Percentiles rank a stretch among this genome's conserved stretches.
These are phyloP conservation scores for Fraxinus dipetala DNA, from an alignment of 305 asterid species.

Conservation along the genomic window DNA sequence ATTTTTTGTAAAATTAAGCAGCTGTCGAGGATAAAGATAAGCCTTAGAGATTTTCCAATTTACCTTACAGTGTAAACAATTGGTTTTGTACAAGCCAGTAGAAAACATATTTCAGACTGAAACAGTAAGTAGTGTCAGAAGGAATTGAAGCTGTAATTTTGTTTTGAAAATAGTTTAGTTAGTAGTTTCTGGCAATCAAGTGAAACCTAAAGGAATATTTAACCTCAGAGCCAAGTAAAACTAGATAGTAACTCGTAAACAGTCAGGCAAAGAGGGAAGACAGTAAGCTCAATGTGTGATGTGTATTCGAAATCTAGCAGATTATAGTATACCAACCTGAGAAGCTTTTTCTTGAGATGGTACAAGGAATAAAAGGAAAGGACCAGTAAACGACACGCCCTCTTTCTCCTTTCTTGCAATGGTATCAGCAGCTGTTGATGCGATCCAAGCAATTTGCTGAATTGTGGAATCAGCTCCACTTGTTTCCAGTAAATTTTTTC, in stretches of 20 bases:
- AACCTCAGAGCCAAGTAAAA: background rate
- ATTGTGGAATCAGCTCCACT: constrained; percentile 41
- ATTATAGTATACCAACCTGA: constrained; percentile 43
- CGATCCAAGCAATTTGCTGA: constrained; percentile 88
- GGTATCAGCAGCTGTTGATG: constrained; percentile 72
- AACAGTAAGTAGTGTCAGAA: background rate
- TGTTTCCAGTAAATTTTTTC: constrained; percentile 66
- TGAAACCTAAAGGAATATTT: background rate
- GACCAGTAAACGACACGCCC: constrained; percentile 51
- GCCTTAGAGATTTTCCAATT: background rate
- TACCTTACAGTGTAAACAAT: background rate
- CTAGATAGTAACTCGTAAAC: background rate
- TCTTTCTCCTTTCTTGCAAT: constrained; percentile 72
- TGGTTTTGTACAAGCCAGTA: background rate
- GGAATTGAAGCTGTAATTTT: background rate
- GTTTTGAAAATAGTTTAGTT: background rate
- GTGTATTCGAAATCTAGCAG: background rate
- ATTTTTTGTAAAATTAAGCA: background rate
- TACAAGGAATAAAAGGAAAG: constrained; percentile 76
- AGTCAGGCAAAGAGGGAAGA: background rate
- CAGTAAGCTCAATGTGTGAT: background rate
- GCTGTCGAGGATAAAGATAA: background rate
- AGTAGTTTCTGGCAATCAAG: background rate
- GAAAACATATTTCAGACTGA: background rate
- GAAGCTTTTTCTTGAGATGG: constrained; percentile 77